phyloP scores from a whole-genome alignment of 2,329 filamentous ascomycete species.

The Curvularia verruculosa region DNA sequence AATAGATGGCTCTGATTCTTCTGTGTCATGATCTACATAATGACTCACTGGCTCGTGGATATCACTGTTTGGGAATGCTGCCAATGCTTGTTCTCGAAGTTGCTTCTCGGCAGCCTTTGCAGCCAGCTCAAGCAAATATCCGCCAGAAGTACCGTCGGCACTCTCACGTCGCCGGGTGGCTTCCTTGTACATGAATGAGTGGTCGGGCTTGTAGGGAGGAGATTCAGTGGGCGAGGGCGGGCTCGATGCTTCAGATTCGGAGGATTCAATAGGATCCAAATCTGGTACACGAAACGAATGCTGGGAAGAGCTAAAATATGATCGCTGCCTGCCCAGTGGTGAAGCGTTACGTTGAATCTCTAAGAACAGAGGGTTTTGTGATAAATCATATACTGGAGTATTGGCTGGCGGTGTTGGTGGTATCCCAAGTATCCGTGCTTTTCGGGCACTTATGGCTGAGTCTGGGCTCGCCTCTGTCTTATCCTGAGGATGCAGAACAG shows the following conservation, averaged over 20 bases:
- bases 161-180: slow-evolving; percentile 65
- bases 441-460: slow-evolving; percentile 32
- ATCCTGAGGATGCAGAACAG: slow-evolving; percentile 68
- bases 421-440: slow-evolving; percentile 53
- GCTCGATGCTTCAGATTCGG: slow-evolving; percentile 60
- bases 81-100: slow-evolving; percentile 76
- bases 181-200: slow-evolving; percentile 58
- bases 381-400: slow-evolving; percentile 40
- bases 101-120: slow-evolving; percentile 81
- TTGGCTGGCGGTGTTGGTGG: slow-evolving; percentile 55
- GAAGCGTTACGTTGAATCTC: slow-evolving; percentile 47
- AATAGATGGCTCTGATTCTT: slow-evolving; percentile 43
- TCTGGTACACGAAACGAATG: slow-evolving; percentile 67
- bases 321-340: slow-evolving; percentile 39
- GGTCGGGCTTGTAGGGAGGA: slow-evolving; percentile 56
- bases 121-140: slow-evolving; percentile 79
- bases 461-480: slow-evolving; percentile 74
- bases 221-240: slow-evolving; percentile 55
- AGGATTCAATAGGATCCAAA: slow-evolving; percentile 66
- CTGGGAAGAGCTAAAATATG: slow-evolving; percentile 49
- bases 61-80: slow-evolving; percentile 75
- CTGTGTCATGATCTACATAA: slow-evolving; percentile 67
- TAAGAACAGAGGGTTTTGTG: slow-evolving; percentile 43
- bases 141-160: slow-evolving; percentile 76
- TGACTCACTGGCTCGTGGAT: slow-evolving; percentile 74